Percentiles rank a stretch among this genome's conserved stretches.
Conservation (phyloP, 1,284 basidiomycete species). For the Pyrrhoderma noxium region DNA sequence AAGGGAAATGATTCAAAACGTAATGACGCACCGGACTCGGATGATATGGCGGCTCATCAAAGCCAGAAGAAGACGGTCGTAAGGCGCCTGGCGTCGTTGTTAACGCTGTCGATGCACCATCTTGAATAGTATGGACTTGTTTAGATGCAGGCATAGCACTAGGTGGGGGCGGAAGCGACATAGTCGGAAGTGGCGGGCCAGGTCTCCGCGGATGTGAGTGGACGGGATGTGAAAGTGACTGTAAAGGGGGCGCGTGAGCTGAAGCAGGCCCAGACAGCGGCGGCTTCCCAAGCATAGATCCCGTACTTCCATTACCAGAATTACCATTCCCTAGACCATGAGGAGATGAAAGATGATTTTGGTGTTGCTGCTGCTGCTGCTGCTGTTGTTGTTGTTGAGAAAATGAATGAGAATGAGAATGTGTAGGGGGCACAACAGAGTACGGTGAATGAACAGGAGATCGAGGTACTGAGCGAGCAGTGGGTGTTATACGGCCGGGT, state of each 20-base stretch:
- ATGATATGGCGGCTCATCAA: conserved; percentile 10
- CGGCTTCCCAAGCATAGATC: no score
- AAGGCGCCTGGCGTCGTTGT: conserved; percentile 8
- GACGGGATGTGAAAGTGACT: neutral
- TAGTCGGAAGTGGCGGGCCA: conserved; percentile 1
- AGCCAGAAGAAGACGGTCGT: neutral
- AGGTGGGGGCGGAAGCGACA: conserved; percentile 11
- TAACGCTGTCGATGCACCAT: conserved; percentile 1
- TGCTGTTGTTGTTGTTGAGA: no score
- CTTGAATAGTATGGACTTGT: neutral
- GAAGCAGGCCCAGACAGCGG: neutral
- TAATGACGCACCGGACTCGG: conserved; percentile 12
- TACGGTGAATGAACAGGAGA: conserved; percentile 10
- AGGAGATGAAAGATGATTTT: conserved; percentile 8
- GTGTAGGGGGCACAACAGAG: conserved; percentile 9
- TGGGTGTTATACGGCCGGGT: neutral
- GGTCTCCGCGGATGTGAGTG: conserved; percentile 1
- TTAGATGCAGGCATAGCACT: conserved; percentile 1
- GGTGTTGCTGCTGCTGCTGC: no score
- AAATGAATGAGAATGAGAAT: neutral
- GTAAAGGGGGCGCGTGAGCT: neutral
- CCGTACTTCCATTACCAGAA: no score
- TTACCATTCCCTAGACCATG: no score
- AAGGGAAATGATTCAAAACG: neutral
- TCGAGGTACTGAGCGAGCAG: neutral